These are phyloP conservation scores for Neofusicoccum sp. DNA, from an alignment of 2,329 filamentous ascomycete genomes.

Conservation along the genomic window DNA sequence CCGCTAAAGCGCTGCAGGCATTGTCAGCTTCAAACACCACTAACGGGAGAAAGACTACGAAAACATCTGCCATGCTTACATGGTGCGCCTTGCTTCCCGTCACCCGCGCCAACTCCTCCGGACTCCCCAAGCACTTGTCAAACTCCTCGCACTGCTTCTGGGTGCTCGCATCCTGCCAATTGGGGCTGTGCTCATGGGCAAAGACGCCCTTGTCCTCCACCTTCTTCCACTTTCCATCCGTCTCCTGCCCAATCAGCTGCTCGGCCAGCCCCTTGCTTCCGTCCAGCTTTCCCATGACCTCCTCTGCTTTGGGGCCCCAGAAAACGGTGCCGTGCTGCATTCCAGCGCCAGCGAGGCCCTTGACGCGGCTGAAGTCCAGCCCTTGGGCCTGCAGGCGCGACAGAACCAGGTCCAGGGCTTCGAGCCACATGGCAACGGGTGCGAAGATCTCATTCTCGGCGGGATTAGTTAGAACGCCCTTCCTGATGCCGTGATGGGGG, in stretches of 20 bases:
- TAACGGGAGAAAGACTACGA: neutral
- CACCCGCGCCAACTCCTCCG: slow-evolving; percentile 70
- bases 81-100: slow-evolving; percentile 96
- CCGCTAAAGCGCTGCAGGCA: slow-evolving; percentile 83
- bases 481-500: slow-evolving; percentile 67
- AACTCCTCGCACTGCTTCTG: slow-evolving; percentile 90
- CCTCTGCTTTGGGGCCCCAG: slow-evolving; percentile 74
- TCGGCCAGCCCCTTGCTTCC: slow-evolving; percentile 65
- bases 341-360: slow-evolving; percentile 85
- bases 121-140: slow-evolving; percentile 69
- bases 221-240: slow-evolving; percentile 26
- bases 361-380: slow-evolving; percentile 73
- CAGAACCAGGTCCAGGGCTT: slow-evolving; percentile 86
- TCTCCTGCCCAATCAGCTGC: slow-evolving; percentile 59
- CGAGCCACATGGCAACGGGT: slow-evolving; percentile 91
- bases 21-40: slow-evolving; percentile 22
- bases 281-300: slow-evolving; percentile 64
- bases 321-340: slow-evolving; percentile 99
- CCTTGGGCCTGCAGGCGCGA: slow-evolving; percentile 68
- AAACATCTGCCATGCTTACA: slow-evolving; percentile 55
- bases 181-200: slow-evolving; percentile 84
- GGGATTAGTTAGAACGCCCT: slow-evolving; percentile 84
- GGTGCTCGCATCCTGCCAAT: slow-evolving; percentile 98
- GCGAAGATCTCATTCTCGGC: slow-evolving; percentile 87
- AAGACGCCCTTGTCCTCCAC: slow-evolving; percentile 61